phyloP scores from a whole-genome alignment of 306 rosid genomes.

The Cucurbita pepo region DNA sequence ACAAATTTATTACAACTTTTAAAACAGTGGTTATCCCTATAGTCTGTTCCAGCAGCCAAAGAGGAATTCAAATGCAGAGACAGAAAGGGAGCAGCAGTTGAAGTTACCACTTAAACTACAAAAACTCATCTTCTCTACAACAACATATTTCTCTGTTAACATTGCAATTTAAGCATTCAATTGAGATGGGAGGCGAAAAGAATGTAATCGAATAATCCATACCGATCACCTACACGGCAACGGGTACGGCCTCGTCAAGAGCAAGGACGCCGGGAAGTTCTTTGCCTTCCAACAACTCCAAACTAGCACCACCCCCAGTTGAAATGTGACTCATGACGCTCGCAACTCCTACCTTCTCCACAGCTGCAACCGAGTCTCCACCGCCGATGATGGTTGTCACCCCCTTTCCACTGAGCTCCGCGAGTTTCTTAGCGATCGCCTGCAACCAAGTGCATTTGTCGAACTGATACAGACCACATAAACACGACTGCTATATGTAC shows the following conservation, averaged over 20 bases:
- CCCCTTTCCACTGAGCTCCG: slow-evolving; percentile 87
- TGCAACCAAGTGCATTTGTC: slow-evolving; percentile 18
- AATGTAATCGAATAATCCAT: background rate
- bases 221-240: background rate
- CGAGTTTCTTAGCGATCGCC: slow-evolving; percentile 86
- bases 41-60: background rate
- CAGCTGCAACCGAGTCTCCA: slow-evolving; percentile 98
- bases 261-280: slow-evolving; percentile 98
- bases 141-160: background rate
- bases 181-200: background rate
- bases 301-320: slow-evolving; percentile 98
- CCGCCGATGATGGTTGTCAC: slow-evolving; percentile 99
- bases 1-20: slow-evolving; percentile 3
- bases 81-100: background rate
- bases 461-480: background rate
- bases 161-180: background rate
- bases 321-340: slow-evolving; percentile 95
- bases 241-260: slow-evolving; percentile 61
- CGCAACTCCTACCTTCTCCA: slow-evolving; percentile 98
- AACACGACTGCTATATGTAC: background rate
- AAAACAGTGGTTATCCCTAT: background rate
- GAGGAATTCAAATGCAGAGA: background rate
- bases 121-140: slow-evolving; percentile 4
- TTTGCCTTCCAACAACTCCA: slow-evolving; percentile 98
- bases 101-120: background rate